Base-by-base conservation (phyloP, 257 asterid genomes). In the Solanum microdontum region DNA sequence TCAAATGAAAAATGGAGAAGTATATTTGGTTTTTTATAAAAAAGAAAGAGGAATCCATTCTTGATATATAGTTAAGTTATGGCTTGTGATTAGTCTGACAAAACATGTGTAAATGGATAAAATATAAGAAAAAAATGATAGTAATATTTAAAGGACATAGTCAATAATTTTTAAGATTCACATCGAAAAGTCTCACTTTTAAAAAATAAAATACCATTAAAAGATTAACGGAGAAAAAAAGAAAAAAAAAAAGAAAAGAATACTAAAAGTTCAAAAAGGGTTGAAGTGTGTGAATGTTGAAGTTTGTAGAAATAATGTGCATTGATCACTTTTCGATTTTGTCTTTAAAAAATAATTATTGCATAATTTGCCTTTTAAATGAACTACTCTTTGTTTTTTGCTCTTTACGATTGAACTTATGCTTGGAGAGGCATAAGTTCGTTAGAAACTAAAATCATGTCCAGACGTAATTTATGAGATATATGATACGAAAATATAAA, bases 41-140 rank as follows among this genome's bases (percentile, higher is more conserved):
- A 85, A 40, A 23, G 83, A 24, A 43, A 4, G 7, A 87, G 88
- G 68, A 13, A 86, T 36, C 62, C 19, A 23, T 23, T 64, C 39
- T 80, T 62, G 86, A 72, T 83, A 83, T 87, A 70, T 77, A 85
- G 84, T 33, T 36, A 87, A 84, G 30, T 76, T 58, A 64, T 39
- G 66, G 87, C 37, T 91, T 86, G 94, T 90, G 91, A 82, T 75
- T 28, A 70, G 39, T 33, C 93, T 91, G 93, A 91, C 91, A 87
- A 58, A 84, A 66, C 94, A 89, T 91, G 92, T 92, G 92, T 90
- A 83, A 64, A 88, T 62, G 70, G 14, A 89, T 86, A 34, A 36
- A 74, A 80, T 80, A 80, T 28, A 26, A 45, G 15, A 11, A 76
- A 45, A 24, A 11, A 84, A 87, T 30, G 24, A 39, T 43, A 15